Percentiles rank a stretch among this genome's conserved stretches.
Evolutionary conservation across 2,329 filamentous ascomycete species (phyloP).

Genomic region (Epichloe bromicola): DNA sequence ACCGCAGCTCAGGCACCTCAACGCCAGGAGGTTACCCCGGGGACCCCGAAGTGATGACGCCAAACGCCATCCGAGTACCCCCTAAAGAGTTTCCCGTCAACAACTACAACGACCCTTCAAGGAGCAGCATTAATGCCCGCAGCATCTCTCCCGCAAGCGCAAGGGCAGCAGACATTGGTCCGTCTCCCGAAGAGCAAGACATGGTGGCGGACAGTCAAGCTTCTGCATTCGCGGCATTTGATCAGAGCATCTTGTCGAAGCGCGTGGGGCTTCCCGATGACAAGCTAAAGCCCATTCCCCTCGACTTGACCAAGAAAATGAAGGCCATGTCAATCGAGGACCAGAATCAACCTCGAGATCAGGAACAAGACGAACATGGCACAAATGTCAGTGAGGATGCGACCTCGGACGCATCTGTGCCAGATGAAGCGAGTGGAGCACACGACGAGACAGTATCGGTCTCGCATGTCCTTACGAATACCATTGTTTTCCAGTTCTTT

Average conservation of each 20-base stretch:
- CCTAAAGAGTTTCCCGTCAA: conserved; percentile 30
- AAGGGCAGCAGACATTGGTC: conserved; percentile 12
- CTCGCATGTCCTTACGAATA: conserved; percentile 68
- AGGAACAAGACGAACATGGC: conserved; percentile 1
- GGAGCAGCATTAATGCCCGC: conserved; percentile 18
- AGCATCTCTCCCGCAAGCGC: conserved; percentile 29
- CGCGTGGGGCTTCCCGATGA: conserved; percentile 36
- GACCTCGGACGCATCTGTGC: neutral
- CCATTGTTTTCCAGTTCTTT: conserved; percentile 68
- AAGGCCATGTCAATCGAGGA: conserved; percentile 14
- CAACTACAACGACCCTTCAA: conserved; percentile 22
- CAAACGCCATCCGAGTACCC: conserved; percentile 23
- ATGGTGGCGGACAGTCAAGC: conserved; percentile 33
- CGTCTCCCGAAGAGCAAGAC: conserved; percentile 19
- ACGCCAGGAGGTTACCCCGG: conserved; percentile 14
- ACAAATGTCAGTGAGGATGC: neutral
- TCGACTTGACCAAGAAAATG: conserved; percentile 20
- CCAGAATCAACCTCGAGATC: conserved; percentile 9
- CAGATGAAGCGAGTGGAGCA: conserved; percentile 10
- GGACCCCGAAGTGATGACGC: conserved; percentile 13
- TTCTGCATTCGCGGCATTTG: conserved; percentile 49
- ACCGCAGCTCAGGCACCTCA: conserved; percentile 18
- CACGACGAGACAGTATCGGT: conserved; percentile 44
- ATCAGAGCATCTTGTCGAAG: conserved; percentile 46
- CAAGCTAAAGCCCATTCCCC: conserved; percentile 32